Conservation (phyloP, 164 flowering plant genomes). For the Paratinospora sagittata region DNA sequence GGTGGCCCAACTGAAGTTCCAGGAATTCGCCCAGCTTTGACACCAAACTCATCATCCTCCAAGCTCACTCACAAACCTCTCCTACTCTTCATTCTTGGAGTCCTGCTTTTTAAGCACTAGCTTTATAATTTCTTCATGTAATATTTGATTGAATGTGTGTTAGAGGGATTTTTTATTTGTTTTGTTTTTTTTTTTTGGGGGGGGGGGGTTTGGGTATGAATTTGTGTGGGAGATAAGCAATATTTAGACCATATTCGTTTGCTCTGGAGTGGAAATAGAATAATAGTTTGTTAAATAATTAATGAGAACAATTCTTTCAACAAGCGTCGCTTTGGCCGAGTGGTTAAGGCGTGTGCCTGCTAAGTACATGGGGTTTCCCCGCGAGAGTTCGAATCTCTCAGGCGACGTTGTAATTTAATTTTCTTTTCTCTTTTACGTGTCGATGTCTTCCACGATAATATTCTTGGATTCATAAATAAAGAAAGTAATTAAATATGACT, state of each 20-base stretch:
- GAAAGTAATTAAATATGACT: too few species aligned
- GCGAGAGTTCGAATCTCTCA: constrained; percentile 65
- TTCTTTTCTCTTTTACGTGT: neutral
- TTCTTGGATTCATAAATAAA: too few species aligned
- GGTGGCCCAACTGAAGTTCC: constrained; percentile 25
- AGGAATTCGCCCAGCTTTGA: constrained; percentile 39
- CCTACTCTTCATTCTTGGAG: constrained; percentile 30
- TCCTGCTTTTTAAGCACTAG: constrained; percentile 9
- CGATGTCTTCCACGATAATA: too few species aligned
- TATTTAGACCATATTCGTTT: neutral
- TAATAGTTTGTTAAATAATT: too few species aligned
- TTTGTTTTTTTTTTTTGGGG: neutral
- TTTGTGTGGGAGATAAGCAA: neutral
- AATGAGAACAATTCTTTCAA: neutral
- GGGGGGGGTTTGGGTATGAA: neutral
- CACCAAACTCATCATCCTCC: constrained; percentile 42
- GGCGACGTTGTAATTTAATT: constrained; percentile 24
- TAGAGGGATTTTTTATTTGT: neutral
- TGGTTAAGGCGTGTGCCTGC: constrained; percentile 99
- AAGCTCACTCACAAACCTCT: constrained; percentile 21
- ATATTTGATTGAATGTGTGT: neutral
- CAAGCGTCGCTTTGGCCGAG: constrained; percentile 76
- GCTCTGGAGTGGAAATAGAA: too few species aligned
- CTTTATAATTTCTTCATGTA: neutral
- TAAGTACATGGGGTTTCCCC: constrained; percentile 72